Base-by-base conservation (phyloP, 192 early-diverging fungal species). In the Podila clonocystis region DNA sequence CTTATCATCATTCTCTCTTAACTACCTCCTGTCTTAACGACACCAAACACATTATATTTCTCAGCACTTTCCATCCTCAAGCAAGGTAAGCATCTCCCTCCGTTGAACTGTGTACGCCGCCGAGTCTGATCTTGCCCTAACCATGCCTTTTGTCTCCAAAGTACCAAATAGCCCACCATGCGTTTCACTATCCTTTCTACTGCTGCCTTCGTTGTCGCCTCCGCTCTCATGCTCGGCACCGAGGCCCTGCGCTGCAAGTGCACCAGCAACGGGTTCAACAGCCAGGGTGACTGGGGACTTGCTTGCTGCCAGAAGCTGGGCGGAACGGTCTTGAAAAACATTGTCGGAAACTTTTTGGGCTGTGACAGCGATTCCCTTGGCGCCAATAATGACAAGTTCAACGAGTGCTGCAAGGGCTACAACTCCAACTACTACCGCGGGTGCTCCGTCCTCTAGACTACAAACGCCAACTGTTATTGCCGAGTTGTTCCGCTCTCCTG, bases 261-360 rank as follows among this genome's bases (percentile, higher is more conserved):
- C 58, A 58, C 58, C 58, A 58, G 58, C 22, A 58, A 58, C 29
- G 58, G 58, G 13, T 58, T 58, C 58, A 58, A 58, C 58, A 58
- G 58, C 58, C 15, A 58, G 19, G 15, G 58, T 5, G 22, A 24
- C 58, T 58, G 11, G 22, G 58, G 58, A 2, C 4, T 58, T 20
- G 58, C 17, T 58, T 58, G 58, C 58, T 58, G 58, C 58, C 1
- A 58, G 24, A 13, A 58, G 28, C 24, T 58, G 9, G 4, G 15
- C 0, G 58, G 58, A 58, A 29, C 8, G 22, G 58, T 58, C 58
- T 4, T 58, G 58, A 28, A 29, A 28, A 58, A 58, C 58, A 29
- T 30, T 30, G 0, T 58, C 24, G 26, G 58, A 13, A 58, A 58
- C 58, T 58, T 58, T 28, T 29, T 58, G 26, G 58, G 58, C 29